Base-by-base conservation (phyloP, 2,329 filamentous ascomycete genomes). In the Incumbomyces lentus region DNA sequence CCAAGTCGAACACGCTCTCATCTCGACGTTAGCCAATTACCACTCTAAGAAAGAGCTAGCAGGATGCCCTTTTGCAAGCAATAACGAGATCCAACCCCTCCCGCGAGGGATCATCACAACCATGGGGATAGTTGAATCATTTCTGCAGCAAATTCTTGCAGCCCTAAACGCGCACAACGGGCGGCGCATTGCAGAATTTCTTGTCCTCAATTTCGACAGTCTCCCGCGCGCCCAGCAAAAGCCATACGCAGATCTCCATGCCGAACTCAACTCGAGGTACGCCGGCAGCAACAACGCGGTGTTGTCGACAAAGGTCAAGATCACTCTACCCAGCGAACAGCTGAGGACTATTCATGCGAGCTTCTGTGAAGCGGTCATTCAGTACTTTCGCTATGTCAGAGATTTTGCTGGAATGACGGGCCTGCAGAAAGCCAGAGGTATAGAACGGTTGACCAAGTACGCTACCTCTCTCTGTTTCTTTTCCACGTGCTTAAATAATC, bases 321-420 rank as follows among this genome's bases (percentile, higher is more conserved):
- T 47, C 11, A 39, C 44, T 10, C 18, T 56, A 13, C 49, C 55
- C 8, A 44, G 48, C 36, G 54, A 54, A 18, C 48, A 55, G 29
- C 53, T 58, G 29, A 49, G 49, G 6, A 47, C 41, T 2, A 55
- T 57, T 47, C 52, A 53, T 40, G 45, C 48, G 10, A 42, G 52
- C 2, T 57, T 55, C 38, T 49, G 50, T 1, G 53, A 57, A 18
- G 52, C 51, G 32, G 49, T 55, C 16, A 50, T 53, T 29, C 50
- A 52, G 19, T 58, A 58, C 41, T 57, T 58, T 36, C 50, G 52
- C n/a, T 58, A 56, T 35, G 44, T 58, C 4, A 43, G 55, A 19
- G 55, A 58, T 40, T 56, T 54, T 37, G 46, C 48, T 10, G 45
- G 47, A 6, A 49, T 50, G 13, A 48, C 56, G 31, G 51, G 54